Conservation (phyloP, 2,329 filamentous ascomycete species). For the Periconia macrospinosa region DNA sequence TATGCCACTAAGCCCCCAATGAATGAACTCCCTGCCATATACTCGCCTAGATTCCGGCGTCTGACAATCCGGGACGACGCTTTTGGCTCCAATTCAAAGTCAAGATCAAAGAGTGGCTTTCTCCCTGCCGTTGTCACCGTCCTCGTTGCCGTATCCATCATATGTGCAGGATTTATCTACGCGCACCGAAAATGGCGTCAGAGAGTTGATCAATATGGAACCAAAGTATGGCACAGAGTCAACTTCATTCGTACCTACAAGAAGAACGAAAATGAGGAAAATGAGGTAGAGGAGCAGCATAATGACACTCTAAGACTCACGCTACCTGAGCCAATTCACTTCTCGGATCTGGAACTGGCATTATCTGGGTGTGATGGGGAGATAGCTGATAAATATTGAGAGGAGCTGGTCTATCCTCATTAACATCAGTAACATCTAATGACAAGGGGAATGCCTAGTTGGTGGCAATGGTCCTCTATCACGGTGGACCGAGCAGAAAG, state of each 20-base stretch:
- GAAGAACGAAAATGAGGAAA: too few species aligned
- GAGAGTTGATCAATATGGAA: not conserved
- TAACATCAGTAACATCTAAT: not conserved
- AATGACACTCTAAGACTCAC: not conserved
- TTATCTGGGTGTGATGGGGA: too few species aligned
- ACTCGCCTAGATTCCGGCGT: not conserved
- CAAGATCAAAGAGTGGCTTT: not conserved
- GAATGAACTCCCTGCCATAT: not conserved
- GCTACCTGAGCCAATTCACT: not conserved
- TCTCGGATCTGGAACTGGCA: not conserved
- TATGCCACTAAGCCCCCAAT: not conserved
- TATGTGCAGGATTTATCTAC: not conserved
- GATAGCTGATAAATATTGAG: too few species aligned
- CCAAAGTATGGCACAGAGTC: not conserved
- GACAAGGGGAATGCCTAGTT: not conserved
- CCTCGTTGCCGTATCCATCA: not conserved
- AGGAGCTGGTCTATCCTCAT: too few species aligned
- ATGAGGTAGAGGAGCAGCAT: not conserved
- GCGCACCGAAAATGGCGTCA: not conserved
- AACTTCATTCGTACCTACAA: too few species aligned
- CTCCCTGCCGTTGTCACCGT: not conserved
- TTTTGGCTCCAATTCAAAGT: not conserved
- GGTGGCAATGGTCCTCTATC: not conserved
- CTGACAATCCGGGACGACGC: not conserved
- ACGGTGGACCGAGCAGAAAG: not conserved